phyloP scores from a whole-genome alignment of 192 early-diverging fungal species.

The Phlyctochytrium arcticum region DNA sequence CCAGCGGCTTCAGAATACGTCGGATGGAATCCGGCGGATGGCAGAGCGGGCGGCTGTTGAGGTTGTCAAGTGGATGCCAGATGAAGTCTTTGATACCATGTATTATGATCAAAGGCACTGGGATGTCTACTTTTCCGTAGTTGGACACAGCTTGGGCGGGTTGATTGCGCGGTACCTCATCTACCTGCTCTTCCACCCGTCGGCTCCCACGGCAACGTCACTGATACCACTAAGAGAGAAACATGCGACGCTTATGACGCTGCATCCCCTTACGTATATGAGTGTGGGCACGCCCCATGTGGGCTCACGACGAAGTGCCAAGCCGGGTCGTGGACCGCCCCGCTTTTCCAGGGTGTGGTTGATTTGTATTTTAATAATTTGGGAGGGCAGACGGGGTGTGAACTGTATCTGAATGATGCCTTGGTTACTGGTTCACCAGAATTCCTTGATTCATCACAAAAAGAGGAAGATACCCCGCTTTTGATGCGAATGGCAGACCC shows the following conservation, averaged over 20 bases:
- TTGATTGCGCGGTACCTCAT: constrained; percentile 14
- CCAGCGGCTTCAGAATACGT: not conserved
- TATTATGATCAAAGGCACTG: too few relatives aligned
- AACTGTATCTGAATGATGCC: constrained; percentile 5
- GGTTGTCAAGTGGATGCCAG: not conserved
- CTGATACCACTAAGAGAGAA: not conserved
- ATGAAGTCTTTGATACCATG: not conserved
- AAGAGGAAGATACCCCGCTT: too few relatives aligned
- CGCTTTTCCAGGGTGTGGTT: constrained; percentile 3
- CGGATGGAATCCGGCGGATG: constrained; percentile 9
- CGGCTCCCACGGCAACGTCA: not conserved
- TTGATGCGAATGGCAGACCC: constrained; percentile 3
- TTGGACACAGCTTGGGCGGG: constrained; percentile 18
- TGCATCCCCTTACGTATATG: constrained; percentile 20
- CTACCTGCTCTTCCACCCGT: not conserved
- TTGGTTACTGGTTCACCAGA: too few relatives aligned
- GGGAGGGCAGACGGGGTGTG: constrained; percentile 9
- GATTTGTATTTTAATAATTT: not conserved
- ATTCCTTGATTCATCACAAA: not conserved
- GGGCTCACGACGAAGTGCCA: constrained; percentile 12
- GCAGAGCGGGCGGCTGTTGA: not conserved
- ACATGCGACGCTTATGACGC: not conserved
- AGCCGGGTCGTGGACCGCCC: not conserved
- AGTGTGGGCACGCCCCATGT: constrained; percentile 17
- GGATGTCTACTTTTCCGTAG: constrained; percentile 6